Percentiles rank a stretch among this genome's conserved stretches.
These are phyloP conservation scores for Funneliformis mosseae DNA, from an alignment of 192 early-diverging fungal genomes.

Conservation along the genomic window DNA sequence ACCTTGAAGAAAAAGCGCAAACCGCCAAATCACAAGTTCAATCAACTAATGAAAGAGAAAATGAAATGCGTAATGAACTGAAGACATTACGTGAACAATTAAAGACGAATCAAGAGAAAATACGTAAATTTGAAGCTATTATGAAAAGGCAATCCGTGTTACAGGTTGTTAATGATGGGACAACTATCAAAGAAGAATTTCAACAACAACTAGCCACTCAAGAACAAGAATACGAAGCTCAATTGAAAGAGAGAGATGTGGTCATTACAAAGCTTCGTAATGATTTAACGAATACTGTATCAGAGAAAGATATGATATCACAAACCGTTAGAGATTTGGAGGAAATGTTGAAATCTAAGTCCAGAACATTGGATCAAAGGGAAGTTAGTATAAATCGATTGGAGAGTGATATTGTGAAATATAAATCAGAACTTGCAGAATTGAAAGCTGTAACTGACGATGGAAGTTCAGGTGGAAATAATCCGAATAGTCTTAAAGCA, in stretches of 20 bases:
- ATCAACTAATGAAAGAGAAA: slow-evolving; percentile 32
- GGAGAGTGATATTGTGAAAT: slow-evolving; percentile 35
- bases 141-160: slow-evolving; percentile 45
- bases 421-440: slow-evolving; percentile 6
- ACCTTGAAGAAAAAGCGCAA: slow-evolving; percentile 38
- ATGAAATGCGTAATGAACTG: slow-evolving; percentile 37
- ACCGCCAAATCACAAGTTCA: slow-evolving; percentile 31
- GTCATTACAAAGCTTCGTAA: slow-evolving; percentile 16
- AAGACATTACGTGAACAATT: slow-evolving; percentile 37
- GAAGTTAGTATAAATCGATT: slow-evolving; percentile 40
- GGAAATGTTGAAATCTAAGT: slow-evolving; percentile 42
- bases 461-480: neutral
- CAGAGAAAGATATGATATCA: slow-evolving; percentile 19
- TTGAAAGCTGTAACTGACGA: neutral
- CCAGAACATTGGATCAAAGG: slow-evolving; percentile 38
- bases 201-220: slow-evolving; percentile 35
- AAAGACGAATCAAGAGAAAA: slow-evolving; percentile 30
- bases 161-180: slow-evolving; percentile 41
- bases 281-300: neutral
- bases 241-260: slow-evolving; percentile 37
- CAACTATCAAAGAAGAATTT: slow-evolving; percentile 31
- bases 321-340: slow-evolving; percentile 34
- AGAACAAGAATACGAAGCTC: slow-evolving; percentile 33
- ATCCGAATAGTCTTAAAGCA: neutral
- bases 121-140: slow-evolving; percentile 44